Percentiles rank a stretch among this genome's conserved stretches.
Evolutionary conservation across 768 basidiomycete species (phyloP).

Genomic region (Russula sp.): DNA sequence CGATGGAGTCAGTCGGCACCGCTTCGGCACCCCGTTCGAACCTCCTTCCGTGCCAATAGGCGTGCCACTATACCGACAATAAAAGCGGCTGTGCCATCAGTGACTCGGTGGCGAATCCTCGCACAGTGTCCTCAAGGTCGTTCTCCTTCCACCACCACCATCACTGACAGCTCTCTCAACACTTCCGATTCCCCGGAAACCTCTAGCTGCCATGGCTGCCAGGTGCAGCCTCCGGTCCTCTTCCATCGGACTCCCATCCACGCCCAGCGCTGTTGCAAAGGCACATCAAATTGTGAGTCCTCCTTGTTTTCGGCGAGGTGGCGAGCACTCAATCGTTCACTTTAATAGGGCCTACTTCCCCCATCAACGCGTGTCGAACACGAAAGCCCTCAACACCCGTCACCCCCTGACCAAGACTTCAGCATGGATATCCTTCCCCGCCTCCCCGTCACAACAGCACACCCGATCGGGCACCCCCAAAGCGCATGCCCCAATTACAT

Average conservation of each 20-base stretch:
- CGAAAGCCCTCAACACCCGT: not conserved
- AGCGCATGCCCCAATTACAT: slow-evolving; percentile 10
- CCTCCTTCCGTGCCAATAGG: not conserved
- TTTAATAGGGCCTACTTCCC: not conserved
- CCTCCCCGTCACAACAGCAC: not conserved
- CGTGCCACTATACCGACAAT: not conserved
- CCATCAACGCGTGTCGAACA: not conserved
- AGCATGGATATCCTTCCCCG: not conserved
- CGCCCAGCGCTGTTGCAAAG: not conserved
- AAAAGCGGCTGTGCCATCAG: not conserved
- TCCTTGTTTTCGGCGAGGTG: too few species aligned
- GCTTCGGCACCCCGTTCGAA: not conserved
- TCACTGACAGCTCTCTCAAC: not conserved
- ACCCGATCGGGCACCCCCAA: slow-evolving; percentile 5
- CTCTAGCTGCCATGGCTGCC: not conserved
- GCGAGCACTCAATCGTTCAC: not conserved
- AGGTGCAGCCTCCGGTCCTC: not conserved
- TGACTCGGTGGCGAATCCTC: not conserved
- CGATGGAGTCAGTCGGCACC: slow-evolving; percentile 2
- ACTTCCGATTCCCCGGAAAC: not conserved
- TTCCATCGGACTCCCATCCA: not conserved
- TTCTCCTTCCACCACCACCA: not conserved
- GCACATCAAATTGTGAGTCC: slow-evolving; percentile 4
- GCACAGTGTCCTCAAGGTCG: not conserved
- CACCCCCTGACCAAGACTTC: not conserved